Conservation (phyloP, 176 grass and related monocot genomes). For the Aegilops tauschii region DNA sequence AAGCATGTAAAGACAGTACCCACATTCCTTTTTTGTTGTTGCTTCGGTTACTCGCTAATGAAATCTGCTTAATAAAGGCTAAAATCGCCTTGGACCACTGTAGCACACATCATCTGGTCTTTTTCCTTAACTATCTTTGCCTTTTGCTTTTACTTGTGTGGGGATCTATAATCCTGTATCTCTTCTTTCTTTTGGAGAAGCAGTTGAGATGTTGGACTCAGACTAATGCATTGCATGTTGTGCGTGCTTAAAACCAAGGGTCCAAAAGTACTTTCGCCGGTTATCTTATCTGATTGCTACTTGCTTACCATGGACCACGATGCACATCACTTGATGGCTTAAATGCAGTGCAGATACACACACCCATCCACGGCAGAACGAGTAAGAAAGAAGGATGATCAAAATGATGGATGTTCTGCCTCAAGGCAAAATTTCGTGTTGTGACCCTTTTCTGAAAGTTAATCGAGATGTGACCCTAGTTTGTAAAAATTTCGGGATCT, state of each 20-base stretch:
- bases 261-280: constrained; percentile 8
- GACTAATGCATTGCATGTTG: not conserved
- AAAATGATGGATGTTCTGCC: not conserved
- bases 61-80: not conserved
- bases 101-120: not conserved
- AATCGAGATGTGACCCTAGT: no score
- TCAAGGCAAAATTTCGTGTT: no score
- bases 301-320: constrained; percentile 16
- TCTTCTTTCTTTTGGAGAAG: not conserved
- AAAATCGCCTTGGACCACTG: not conserved
- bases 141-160: not conserved
- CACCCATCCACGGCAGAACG: not conserved
- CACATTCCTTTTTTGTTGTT: not conserved
- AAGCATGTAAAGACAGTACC: not conserved
- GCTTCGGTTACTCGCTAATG: not conserved
- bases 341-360: not conserved
- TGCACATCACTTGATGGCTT: not conserved
- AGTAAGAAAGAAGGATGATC: not conserved
- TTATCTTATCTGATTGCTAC: not conserved
- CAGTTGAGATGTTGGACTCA: constrained; percentile 35
- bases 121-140: not conserved
- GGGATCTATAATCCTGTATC: not conserved
- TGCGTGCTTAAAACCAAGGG: constrained; percentile 1
- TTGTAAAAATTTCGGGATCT: no score
- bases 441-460: no score